These are phyloP conservation scores for Globisporangium cylindrosporum DNA, from an alignment of 352 stramenopile genomes.

Conservation along the genomic window DNA sequence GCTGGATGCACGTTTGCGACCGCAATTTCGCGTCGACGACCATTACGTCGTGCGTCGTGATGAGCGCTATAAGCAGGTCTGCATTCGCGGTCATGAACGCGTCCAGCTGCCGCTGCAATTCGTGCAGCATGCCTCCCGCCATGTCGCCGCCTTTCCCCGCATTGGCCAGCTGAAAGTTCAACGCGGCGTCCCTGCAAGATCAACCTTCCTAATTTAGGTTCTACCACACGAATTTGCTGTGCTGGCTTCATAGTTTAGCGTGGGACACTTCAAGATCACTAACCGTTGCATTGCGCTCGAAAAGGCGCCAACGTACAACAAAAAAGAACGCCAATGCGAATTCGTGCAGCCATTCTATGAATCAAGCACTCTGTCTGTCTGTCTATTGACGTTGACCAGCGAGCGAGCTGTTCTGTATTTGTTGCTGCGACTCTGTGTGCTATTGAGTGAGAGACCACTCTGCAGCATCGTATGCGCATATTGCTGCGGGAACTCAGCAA, in stretches of 20 bases:
- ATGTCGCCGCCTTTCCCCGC: background rate
- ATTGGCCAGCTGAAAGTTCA: background rate
- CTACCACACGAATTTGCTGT: background rate
- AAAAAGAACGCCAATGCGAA: background rate
- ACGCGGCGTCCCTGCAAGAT: background rate
- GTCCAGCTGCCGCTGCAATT: constrained; percentile 60
- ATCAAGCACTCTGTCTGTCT: background rate
- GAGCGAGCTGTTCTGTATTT: background rate
- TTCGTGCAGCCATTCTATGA: background rate
- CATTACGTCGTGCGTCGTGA: constrained; percentile 1
- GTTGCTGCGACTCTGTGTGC: background rate
- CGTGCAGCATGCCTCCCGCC: constrained; percentile 23
- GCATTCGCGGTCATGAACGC: constrained; percentile 50
- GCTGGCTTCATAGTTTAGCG: background rate
- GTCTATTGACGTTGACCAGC: background rate
- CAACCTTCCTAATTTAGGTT: background rate
- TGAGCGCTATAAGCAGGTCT: background rate
- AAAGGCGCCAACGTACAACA: background rate
- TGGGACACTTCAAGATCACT: background rate
- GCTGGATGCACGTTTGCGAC: background rate
- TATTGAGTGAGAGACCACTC: background rate
- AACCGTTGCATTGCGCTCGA: background rate
- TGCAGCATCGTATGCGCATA: background rate
- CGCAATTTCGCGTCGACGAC: constrained; percentile 7
- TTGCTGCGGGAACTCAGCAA: background rate